Conservation (phyloP, 345 rosid species). For the Punica granatum region DNA sequence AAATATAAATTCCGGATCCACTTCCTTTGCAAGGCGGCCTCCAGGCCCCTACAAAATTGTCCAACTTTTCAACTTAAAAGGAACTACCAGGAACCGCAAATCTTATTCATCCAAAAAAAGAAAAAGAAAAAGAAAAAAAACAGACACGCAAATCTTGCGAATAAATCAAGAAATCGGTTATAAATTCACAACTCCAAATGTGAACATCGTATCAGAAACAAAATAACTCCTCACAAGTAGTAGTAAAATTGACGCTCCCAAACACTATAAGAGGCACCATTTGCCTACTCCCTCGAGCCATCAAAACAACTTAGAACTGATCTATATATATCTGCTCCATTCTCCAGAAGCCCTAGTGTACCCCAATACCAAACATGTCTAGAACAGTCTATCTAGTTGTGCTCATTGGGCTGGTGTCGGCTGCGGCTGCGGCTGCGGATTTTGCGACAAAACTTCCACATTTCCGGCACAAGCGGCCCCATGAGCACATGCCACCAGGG, state of each 20-base stretch:
- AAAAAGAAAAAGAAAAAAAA: too few species aligned
- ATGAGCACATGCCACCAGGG: constrained; percentile 2
- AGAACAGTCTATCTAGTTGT: constrained; percentile 11
- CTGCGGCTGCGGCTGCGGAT: constrained; percentile 7
- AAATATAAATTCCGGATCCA: too few species aligned
- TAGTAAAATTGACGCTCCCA: neutral
- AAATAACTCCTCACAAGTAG: neutral
- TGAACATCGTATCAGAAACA: neutral
- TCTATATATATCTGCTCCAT: neutral
- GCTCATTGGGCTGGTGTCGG: constrained; percentile 21
- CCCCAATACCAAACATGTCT: constrained; percentile 14
- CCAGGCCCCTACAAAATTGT: too few species aligned
- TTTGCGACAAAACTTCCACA: neutral
- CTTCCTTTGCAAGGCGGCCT: too few species aligned
- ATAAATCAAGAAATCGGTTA: too few species aligned
- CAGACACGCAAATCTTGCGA: too few species aligned
- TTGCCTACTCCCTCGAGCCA: neutral
- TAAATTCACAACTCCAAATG: neutral
- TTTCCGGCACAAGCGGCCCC: neutral
- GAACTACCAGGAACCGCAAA: too few species aligned
- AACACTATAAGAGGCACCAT: neutral
- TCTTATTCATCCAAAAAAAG: too few species aligned
- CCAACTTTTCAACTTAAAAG: too few species aligned
- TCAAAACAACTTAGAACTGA: neutral
- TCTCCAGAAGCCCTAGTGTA: too few species aligned